Base-by-base conservation (phyloP, 805 yeast genomes). In the Diddensiella caesifluorescens region DNA sequence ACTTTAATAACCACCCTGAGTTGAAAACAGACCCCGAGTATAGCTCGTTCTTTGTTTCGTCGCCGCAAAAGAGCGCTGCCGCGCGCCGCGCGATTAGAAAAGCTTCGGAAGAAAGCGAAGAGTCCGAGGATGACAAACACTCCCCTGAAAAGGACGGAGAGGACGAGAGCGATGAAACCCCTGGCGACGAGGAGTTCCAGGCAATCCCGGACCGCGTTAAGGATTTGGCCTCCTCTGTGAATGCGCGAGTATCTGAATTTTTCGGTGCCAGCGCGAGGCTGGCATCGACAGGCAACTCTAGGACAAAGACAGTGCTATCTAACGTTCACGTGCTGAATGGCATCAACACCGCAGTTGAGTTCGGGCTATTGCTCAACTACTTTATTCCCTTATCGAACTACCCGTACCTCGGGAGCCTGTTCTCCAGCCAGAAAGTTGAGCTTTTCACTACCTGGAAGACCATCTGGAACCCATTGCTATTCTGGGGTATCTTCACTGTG, bases 311-410 rank as follows among this genome's bases (percentile, higher is more conserved):
- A 58, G 52, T 46, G 16, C 51, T 63, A 27, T 57, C 64, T 38
- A 45, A 60, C 5, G 49, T 62, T 28, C 55, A 54, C 29, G 37
- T 63, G n/a, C 50, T 63, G 34, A 55, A 49, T 35, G 19, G 33
- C 9, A 38, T 32, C 21, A 47, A 38, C 18, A 36, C 30, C 27
- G 7, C 33, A 50, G 22, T 45, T 48, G 36, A 42, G 51, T 29
- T 45, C 12, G 35, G 25, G 10, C 38, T 47, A 15, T 27, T 52
- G 34, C 35, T 47, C 22, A 10, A 33, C 44, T 13, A 48, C 45
- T 15, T 37, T 35, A 20, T 46, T 20, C 37, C 45, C 35, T 20
- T 26, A 25, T 13, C 45, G 41, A 20, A 31, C 21, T 9, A 22
- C 21, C 16, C 33, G 22, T 12, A 23, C 15, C 19, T 35, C 35